Evolutionary conservation across 2,329 filamentous ascomycete species (phyloP).

Genomic region (Graphilbum sp.): DNA sequence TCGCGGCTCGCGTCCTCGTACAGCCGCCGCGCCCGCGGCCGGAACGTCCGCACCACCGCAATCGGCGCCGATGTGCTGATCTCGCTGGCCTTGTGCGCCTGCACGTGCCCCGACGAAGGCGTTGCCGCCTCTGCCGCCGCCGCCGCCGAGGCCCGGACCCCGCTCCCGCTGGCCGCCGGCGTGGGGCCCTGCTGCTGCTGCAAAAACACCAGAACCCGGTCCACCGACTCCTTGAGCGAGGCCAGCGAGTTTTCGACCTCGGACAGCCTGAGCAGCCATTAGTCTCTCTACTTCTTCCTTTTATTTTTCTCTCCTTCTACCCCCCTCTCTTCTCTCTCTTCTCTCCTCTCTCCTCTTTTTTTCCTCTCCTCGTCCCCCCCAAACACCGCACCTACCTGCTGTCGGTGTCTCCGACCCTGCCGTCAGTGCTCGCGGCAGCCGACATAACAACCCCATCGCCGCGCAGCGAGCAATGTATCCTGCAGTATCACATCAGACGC

Average conservation of each 20-base stretch:
- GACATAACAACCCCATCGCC: not conserved
- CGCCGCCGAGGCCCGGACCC: too few relatives aligned
- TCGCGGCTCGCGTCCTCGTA: not conserved
- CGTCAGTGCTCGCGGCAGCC: not conserved
- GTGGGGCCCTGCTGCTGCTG: not conserved
- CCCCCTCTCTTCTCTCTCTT: too few relatives aligned
- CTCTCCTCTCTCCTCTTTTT: too few relatives aligned
- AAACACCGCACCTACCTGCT: not conserved
- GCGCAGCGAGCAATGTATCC: not conserved
- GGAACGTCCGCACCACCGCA: not conserved
- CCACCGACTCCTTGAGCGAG: not conserved
- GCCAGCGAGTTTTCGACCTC: not conserved
- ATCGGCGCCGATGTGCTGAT: not conserved
- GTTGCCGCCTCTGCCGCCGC: too few relatives aligned
- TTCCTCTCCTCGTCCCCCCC: too few relatives aligned
- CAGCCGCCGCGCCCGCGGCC: not conserved
- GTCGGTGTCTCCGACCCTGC: not conserved
- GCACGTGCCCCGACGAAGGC: too few relatives aligned
- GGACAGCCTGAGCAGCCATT: not conserved
- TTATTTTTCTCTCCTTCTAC: too few relatives aligned
- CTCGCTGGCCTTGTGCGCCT: not conserved
- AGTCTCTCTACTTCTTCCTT: too few relatives aligned
- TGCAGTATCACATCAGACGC: too few relatives aligned
- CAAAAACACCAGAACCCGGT: not conserved
- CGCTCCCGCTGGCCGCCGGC: too few relatives aligned